These are phyloP conservation scores for Nannizziopsis barbatae DNA, from an alignment of 2,329 filamentous ascomycete species.

Conservation along the genomic window DNA sequence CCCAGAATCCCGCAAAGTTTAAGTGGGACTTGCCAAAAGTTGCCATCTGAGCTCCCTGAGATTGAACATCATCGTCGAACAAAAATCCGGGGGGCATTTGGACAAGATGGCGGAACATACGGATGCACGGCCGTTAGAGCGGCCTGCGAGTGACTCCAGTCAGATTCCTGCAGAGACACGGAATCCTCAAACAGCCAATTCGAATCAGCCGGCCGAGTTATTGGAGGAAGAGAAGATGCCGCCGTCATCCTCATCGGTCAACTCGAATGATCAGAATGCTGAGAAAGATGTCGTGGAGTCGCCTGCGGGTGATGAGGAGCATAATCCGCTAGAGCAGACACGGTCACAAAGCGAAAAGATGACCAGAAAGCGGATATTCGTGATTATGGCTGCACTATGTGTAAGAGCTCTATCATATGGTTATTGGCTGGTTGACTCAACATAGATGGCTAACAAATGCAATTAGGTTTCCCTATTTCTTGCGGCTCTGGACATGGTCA, in stretches of 20 bases:
- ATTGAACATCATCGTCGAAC: background rate
- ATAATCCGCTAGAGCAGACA: slow-evolving; percentile 1
- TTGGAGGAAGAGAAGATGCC: background rate
- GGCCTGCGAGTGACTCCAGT: background rate
- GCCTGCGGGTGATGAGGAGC: background rate
- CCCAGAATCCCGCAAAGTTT: no score
- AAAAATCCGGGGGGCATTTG: background rate
- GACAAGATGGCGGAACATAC: background rate
- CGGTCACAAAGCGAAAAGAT: slow-evolving; percentile 12
- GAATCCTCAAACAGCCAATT: background rate
- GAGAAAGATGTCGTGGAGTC: background rate
- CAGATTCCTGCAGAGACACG: background rate
- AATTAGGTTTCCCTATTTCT: slow-evolving; percentile 47
- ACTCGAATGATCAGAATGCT: background rate
- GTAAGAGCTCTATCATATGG: slow-evolving; percentile 10
- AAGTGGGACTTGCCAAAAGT: no score
- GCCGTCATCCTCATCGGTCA: slow-evolving; percentile 4
- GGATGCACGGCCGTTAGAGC: background rate
- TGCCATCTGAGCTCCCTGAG: no score
- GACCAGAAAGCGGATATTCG: slow-evolving; percentile 12
- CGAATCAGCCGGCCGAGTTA: background rate
- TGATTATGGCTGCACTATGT: slow-evolving; percentile 16
- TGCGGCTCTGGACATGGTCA: slow-evolving; percentile 48
- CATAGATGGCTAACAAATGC: background rate
- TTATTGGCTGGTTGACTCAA: background rate